Conservation (phyloP, 257 asterid genomes). For the Solanum etuberosum region DNA sequence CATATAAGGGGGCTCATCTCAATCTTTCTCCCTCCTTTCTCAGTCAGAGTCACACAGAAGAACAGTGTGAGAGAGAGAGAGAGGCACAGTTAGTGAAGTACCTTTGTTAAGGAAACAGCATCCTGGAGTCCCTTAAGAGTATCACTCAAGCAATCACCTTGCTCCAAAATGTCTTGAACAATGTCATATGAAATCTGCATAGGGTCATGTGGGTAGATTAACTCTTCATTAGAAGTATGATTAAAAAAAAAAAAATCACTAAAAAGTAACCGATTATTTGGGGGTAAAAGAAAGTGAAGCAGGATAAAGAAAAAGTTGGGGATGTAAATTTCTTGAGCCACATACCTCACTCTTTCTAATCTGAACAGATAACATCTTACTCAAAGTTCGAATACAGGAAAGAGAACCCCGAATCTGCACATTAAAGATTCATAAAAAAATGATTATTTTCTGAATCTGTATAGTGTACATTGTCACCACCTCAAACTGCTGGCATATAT, state of each 20-base stretch:
- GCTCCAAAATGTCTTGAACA: slow-evolving; percentile 71
- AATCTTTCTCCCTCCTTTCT: neutral
- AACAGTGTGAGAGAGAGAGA: neutral
- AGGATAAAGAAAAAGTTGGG: neutral
- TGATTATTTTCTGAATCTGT: neutral
- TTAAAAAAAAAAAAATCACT: neutral
- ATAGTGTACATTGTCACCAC: neutral
- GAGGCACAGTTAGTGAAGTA: slow-evolving; percentile 5
- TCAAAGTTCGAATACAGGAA: slow-evolving; percentile 68
- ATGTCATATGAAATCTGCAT: slow-evolving; percentile 75
- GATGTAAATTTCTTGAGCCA: neutral
- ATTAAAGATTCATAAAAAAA: neutral
- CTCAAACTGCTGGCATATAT: neutral
- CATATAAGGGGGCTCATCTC: neutral
- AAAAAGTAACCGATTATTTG: neutral
- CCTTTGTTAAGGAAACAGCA: slow-evolving; percentile 89
- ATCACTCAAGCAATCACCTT: slow-evolving; percentile 69
- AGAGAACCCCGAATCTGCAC: slow-evolving; percentile 76
- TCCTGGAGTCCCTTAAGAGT: slow-evolving; percentile 88
- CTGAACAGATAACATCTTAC: slow-evolving; percentile 70
- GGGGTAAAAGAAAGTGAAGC: slow-evolving; percentile 2
- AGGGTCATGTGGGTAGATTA: neutral
- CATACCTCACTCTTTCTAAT: slow-evolving; percentile 79
- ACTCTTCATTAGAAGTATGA: neutral
- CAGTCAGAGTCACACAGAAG: neutral